Evolutionary conservation across 495 filamentous ascomycete genomes (phyloP).

Genomic region (Podospora pseudopauciseta): DNA sequence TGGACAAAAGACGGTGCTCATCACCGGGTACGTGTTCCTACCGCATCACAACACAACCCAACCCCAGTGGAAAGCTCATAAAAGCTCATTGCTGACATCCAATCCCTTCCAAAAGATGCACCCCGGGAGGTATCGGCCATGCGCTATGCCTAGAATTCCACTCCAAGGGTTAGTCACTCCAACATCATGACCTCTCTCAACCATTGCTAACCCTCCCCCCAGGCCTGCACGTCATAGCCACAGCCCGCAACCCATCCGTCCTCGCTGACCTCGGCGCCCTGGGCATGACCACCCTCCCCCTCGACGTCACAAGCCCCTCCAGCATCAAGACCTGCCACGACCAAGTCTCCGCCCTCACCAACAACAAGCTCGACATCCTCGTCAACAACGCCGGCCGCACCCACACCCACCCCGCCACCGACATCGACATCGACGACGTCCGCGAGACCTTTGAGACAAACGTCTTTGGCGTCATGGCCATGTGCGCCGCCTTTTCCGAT

Average conservation of each 20-base stretch:
- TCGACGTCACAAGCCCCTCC: constrained; percentile 49
- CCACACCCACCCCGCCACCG: constrained; percentile 51
- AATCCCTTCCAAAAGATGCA: constrained; percentile 37
- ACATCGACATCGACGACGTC: constrained; percentile 49
- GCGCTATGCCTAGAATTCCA: constrained; percentile 50
- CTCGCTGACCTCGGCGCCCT: constrained; percentile 41
- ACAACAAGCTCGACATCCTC: constrained; percentile 58
- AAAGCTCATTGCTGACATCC: constrained; percentile 3
- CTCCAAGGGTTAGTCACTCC: constrained; percentile 35
- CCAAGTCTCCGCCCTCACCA: constrained; percentile 48
- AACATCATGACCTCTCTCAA: background rate
- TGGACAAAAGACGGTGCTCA: constrained; percentile 48
- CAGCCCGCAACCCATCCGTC: constrained; percentile 48
- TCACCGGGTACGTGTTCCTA: constrained; percentile 43
- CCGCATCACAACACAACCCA: background rate
- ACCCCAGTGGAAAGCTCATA: constrained; percentile 7
- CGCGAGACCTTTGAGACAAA: constrained; percentile 60
- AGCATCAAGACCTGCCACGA: constrained; percentile 49
- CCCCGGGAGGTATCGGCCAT: constrained; percentile 53
- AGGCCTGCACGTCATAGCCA: constrained; percentile 55
- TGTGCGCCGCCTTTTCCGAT: constrained; percentile 53
- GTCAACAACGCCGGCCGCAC: constrained; percentile 64
- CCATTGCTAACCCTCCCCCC: background rate
- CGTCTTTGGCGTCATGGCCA: constrained; percentile 55
- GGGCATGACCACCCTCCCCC: constrained; percentile 46